Conservation (phyloP, 2,329 filamentous ascomycete genomes). For the Monilinia aucupariae region DNA sequence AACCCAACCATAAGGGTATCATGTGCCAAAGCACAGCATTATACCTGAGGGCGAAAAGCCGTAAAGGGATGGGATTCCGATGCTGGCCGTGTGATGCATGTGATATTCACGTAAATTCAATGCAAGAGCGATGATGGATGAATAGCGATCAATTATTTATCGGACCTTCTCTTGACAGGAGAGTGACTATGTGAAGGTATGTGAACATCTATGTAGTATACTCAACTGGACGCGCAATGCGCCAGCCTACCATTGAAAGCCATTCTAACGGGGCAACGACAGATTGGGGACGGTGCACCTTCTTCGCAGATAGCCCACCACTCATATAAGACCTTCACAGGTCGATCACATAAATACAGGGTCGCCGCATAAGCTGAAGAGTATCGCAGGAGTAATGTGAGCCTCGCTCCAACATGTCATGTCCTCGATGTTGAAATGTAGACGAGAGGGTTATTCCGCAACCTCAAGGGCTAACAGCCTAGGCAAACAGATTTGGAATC, state of each 20-base stretch:
- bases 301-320: neutral
- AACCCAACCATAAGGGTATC: neutral
- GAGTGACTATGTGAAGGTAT: neutral
- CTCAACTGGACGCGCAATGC: neutral
- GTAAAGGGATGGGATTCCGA: neutral
- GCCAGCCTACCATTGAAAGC: neutral
- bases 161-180: neutral
- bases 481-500: conserved; percentile 87
- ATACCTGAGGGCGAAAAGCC: neutral
- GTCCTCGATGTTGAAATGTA: conserved; percentile 26
- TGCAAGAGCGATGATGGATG: neutral
- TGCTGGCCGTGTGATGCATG: neutral
- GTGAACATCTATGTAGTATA: neutral
- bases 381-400: neutral
- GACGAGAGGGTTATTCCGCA: conserved; percentile 53
- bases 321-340: neutral
- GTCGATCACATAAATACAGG: neutral
- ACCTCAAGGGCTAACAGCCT: conserved; percentile 87
- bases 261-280: neutral
- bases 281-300: neutral
- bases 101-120: neutral
- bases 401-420: neutral
- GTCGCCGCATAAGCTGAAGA: neutral
- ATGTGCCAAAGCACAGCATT: neutral
- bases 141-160: neutral